Conservation (phyloP, 1,139 yeast species). For the Geotrichum reessii region DNA sequence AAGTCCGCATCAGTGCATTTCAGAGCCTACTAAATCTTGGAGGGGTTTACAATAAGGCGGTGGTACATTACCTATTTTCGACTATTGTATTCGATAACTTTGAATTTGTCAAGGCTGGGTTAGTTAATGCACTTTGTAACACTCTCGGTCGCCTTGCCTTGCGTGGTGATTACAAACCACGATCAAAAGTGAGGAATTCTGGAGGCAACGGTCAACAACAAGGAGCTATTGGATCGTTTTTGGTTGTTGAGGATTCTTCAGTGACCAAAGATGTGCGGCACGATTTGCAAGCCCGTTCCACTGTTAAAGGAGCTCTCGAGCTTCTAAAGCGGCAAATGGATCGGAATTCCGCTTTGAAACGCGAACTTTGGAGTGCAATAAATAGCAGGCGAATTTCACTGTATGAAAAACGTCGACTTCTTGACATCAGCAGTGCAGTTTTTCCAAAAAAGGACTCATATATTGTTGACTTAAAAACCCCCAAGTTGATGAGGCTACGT, state of each 20-base stretch:
- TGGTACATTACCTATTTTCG: slow-evolving; percentile 58
- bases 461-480: slow-evolving; percentile 57
- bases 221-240: slow-evolving; percentile 16
- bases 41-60: slow-evolving; percentile 59
- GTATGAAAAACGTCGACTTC: slow-evolving; percentile 55
- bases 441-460: slow-evolving; percentile 60
- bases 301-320: slow-evolving; percentile 59
- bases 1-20: slow-evolving; percentile 64
- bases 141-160: slow-evolving; percentile 66
- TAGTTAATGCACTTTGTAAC: slow-evolving; percentile 46
- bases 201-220: slow-evolving; percentile 7
- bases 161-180: slow-evolving; percentile 41
- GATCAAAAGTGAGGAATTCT: neutral
- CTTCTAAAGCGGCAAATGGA: slow-evolving; percentile 60
- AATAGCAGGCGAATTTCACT: slow-evolving; percentile 49
- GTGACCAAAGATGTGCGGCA: slow-evolving; percentile 45
- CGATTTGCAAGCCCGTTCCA: slow-evolving; percentile 39
- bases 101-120: slow-evolving; percentile 46
- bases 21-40: slow-evolving; percentile 67
- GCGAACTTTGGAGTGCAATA: slow-evolving; percentile 63
- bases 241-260: slow-evolving; percentile 21
- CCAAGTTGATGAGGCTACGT: slow-evolving; percentile 60
- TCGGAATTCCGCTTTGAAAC: slow-evolving; percentile 55
- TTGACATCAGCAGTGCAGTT: slow-evolving; percentile 60
- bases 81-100: slow-evolving; percentile 54